Conservation (phyloP, 352 stramenopile genomes). For the Pythium dissotocum region DNA sequence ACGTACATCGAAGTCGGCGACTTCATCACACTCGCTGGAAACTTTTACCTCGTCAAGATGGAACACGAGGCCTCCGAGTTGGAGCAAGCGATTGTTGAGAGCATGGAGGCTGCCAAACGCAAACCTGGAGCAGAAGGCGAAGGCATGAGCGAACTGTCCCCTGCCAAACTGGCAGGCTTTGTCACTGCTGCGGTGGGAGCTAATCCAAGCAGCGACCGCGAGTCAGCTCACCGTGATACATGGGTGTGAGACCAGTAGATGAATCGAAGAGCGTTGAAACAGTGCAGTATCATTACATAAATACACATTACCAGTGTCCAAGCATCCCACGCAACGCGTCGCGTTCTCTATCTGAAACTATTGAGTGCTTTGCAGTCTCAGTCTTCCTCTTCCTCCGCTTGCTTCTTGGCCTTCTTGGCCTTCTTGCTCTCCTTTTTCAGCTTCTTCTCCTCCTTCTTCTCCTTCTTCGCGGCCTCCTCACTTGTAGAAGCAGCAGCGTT, state of each 20-base stretch:
- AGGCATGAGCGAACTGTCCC: constrained; percentile 1
- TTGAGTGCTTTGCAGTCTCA: background rate
- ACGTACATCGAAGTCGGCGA: constrained; percentile 76
- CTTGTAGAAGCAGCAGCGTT: constrained; percentile 4
- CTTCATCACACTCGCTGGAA: constrained; percentile 60
- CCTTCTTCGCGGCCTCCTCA: constrained; percentile 30
- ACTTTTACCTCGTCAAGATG: constrained; percentile 74
- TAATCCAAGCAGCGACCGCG: constrained; percentile 3
- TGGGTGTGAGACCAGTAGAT: constrained; percentile 12
- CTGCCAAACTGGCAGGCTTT: background rate
- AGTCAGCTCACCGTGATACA: constrained; percentile 21
- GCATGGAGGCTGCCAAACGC: constrained; percentile 34
- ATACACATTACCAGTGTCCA: constrained; percentile 2
- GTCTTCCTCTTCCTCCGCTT: constrained; percentile 4
- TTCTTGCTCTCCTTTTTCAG: constrained; percentile 35
- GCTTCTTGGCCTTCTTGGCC: constrained; percentile 30
- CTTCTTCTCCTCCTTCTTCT: constrained; percentile 31
- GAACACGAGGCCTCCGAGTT: constrained; percentile 55
- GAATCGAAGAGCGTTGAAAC: background rate
- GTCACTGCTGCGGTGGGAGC: background rate
- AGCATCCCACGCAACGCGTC: background rate
- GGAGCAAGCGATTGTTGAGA: constrained; percentile 36
- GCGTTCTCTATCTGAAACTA: background rate
- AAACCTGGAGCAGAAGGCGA: constrained; percentile 15
- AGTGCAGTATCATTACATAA: constrained; percentile 21